Base-by-base conservation (phyloP, 2,329 filamentous ascomycete genomes). In the Chaetomiaceae sp. region DNA sequence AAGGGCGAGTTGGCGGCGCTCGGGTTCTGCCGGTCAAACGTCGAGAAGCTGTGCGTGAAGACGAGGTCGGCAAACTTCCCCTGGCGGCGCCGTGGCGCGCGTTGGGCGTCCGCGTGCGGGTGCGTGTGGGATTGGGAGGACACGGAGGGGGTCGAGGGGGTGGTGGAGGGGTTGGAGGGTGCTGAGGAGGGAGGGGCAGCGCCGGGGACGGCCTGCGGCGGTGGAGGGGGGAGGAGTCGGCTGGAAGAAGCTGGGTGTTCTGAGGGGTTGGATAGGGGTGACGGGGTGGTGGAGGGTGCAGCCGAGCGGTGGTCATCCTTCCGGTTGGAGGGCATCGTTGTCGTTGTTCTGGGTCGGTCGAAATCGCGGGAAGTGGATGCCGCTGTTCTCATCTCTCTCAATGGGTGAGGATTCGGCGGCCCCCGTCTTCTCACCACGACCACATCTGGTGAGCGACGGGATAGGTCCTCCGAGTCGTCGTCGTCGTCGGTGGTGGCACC, bases 21-120 rank as follows among this genome's bases (percentile, higher is more conserved):
- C 5, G 78, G 75, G 63, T 90, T 90, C 58, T 87, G 82, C 10
- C 84, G 77, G 67, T 91, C 87, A 66, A 91, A 90, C 0, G 84
- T 78, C 5, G 85, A 87, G 62, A 89, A 87, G 56, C 85, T 83
- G 21, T 80, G 75, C 0, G 85, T 89, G 64, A 90, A 91, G 47
- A 88, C 79, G 40, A 89, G 71, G 62, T 86, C 72, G 48, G 70
- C 65, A 58, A 77, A 74, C 57, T 68, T 69, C n/a, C 44, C 42
- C 20, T 32, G 33, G 33, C 27, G 37, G 23, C 30, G 48, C 8
- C 5, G 18, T 43, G 33, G 25, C 10, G 20, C 23, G 25, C 10
- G 23, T 29, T 11, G 25, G 46, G 10, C 36, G 29, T 32, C 14
- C 2, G 3, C 27, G 21, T 43, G 40, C 5, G 14, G 38, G 14